Evolutionary conservation across 345 rosid genomes (phyloP).

Genomic region (Mallotus nudiflorus): DNA sequence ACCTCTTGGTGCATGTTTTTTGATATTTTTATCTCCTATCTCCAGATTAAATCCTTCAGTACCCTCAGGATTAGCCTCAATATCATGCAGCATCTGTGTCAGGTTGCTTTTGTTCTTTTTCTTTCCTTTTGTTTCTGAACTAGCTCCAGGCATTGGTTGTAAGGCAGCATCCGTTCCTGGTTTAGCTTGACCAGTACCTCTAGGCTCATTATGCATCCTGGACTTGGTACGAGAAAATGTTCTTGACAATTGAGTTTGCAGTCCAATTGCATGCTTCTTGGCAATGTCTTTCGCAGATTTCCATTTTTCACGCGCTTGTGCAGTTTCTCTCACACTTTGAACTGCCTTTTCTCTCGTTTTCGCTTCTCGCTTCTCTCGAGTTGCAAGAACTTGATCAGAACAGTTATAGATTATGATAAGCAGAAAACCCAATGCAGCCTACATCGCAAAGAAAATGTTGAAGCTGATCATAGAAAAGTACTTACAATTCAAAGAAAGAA

Average conservation of each 20-base stretch:
- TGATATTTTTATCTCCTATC: constrained; percentile 72
- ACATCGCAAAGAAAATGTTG: constrained; percentile 32
- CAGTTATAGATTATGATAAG: constrained; percentile 85
- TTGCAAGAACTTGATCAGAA: constrained; percentile 93
- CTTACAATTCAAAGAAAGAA: not conserved
- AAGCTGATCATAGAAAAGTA: not conserved
- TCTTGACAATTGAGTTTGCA: constrained; percentile 71
- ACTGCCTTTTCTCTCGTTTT: constrained; percentile 89
- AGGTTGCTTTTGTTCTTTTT: constrained; percentile 67
- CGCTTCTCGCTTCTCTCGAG: constrained; percentile 85
- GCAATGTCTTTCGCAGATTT: constrained; percentile 87
- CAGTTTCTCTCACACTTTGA: constrained; percentile 74
- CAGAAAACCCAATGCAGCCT: constrained; percentile 79
- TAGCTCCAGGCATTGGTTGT: constrained; percentile 40
- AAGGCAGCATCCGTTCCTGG: constrained; percentile 65
- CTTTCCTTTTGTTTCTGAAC: constrained; percentile 49
- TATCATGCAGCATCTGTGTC: constrained; percentile 73
- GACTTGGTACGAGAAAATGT: constrained; percentile 81
- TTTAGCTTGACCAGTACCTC: constrained; percentile 55
- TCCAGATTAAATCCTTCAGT: constrained; percentile 70
- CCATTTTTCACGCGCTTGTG: constrained; percentile 84
- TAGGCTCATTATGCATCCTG: constrained; percentile 47
- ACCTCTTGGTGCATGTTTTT: constrained; percentile 73
- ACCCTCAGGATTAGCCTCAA: constrained; percentile 72
- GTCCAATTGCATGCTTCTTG: constrained; percentile 67